Evolutionary conservation across 192 early-diverging fungal genomes (phyloP).

Genomic region (Coemansia sp.): DNA sequence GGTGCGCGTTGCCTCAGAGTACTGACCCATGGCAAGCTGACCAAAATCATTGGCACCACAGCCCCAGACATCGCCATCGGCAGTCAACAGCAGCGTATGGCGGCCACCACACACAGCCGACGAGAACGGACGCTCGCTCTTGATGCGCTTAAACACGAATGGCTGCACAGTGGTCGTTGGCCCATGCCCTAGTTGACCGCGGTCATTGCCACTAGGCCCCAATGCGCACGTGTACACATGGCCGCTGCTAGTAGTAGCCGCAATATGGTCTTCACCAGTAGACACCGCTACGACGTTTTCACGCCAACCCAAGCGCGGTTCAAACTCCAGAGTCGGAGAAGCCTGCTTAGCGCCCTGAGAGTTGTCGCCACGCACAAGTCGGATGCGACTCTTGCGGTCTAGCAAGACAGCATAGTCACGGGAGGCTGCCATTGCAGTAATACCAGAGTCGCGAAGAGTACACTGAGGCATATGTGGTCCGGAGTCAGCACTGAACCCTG

Average conservation of each 20-base stretch:
- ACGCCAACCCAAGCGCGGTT: constrained; percentile 49
- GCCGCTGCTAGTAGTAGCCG: constrained; percentile 31
- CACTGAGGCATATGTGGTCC: constrained; percentile 25
- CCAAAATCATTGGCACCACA: constrained; percentile 55
- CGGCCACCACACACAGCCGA: constrained; percentile 33
- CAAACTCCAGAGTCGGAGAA: constrained; percentile 20
- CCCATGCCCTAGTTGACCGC: constrained; percentile 32
- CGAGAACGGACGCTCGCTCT: constrained; percentile 17
- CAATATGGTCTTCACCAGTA: constrained; percentile 42
- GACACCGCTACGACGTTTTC: constrained; percentile 38
- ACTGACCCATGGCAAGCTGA: constrained; percentile 45
- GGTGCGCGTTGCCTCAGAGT: constrained; percentile 22
- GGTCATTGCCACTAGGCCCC: constrained; percentile 25
- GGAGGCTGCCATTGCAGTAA: constrained; percentile 31
- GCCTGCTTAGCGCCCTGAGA: neutral
- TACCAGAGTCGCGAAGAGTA: constrained; percentile 25
- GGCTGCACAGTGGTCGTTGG: neutral
- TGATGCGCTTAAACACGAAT: constrained; percentile 28
- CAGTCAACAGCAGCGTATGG: constrained; percentile 42
- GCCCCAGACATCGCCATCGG: constrained; percentile 40
- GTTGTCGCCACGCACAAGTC: constrained; percentile 21
- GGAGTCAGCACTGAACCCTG: constrained; percentile 29
- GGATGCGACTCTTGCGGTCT: constrained; percentile 40
- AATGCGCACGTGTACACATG: constrained; percentile 45
- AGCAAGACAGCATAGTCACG: constrained; percentile 24